Evolutionary conservation across 179 eudicot species (phyloP), one percentile per base, ranked within the genome.

Genomic region (Gypsophila paniculata): DNA sequence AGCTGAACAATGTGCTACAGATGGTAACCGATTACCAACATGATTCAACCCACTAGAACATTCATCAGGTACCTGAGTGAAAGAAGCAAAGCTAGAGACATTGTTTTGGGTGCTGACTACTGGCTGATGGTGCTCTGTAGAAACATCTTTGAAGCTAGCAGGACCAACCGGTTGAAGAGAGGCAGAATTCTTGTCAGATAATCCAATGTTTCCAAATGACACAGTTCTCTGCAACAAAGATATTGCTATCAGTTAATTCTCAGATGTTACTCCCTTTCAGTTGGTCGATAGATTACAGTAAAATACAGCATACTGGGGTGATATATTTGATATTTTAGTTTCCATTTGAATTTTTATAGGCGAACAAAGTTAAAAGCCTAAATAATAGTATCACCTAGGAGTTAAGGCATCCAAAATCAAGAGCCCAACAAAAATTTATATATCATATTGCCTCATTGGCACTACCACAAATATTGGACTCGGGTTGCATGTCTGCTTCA

Each of bases 161-260:
- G 87, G 77, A 79, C 63, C 81, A 68, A 57, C 80, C 18, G 87
- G 75, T 69, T 78, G 91, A 77, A 77, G 76, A 72, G 91, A 80
- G 67, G 69, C 60, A 11, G 89, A 78, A 39, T 68, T 76, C 81
- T 86, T 83, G 58, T 84, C 87, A 74, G 79, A 78, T 61, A 89
- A 86, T 76, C 88, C 97, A 74, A 85, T 75, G 73, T 83, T 86
- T 70, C 88, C 87, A 15, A 84, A 72, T 48, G 90, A 85, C n/a
- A 78, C 76, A 77, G 90, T 83, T 80, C 97, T 85, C 97, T 91
- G 89, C 59, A 81, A 65, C 62, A 54, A 29, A 75, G 65, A 69
- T 32, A 73, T 65, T 32, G 8, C 12, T 23, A 38, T 59, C 32
- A 71, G 57, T 51, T 68, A 32, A 61, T 61, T 61, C 10, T 14